A percentile compares a stretch with the other conserved stretches of the same genome.
phyloP scores from a whole-genome alignment of 2,329 filamentous ascomycete genomes.

The Clarireedia sp. region DNA sequence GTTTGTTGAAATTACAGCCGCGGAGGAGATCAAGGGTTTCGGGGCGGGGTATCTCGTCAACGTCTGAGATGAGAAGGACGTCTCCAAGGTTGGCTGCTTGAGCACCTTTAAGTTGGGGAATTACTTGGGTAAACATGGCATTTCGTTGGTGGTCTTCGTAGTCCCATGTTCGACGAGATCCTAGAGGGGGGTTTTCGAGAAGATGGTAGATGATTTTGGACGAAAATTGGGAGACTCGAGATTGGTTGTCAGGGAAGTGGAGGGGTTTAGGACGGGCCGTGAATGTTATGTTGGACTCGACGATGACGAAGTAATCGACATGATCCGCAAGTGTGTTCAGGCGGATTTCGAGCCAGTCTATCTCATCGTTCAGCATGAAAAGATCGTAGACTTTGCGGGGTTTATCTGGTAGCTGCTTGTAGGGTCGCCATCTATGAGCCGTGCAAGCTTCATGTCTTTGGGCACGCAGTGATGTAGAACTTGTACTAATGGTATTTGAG shows the following conservation, averaged over 20 bases:
- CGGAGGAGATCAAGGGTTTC: slow-evolving; percentile 29
- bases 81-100: slow-evolving; percentile 30
- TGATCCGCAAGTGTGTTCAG: slow-evolving; percentile 48
- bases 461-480: not conserved
- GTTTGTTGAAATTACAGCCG: slow-evolving; percentile 30
- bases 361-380: slow-evolving; percentile 53
- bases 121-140: slow-evolving; percentile 47
- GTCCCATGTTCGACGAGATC: slow-evolving; percentile 37
- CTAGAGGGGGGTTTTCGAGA: slow-evolving; percentile 36
- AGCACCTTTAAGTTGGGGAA: slow-evolving; percentile 32
- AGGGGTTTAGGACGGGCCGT: slow-evolving; percentile 50
- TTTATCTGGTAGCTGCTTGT: not conserved
- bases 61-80: slow-evolving; percentile 37
- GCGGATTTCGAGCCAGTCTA: slow-evolving; percentile 59
- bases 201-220: slow-evolving; percentile 54
- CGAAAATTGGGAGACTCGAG: slow-evolving; percentile 42
- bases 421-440: slow-evolving; percentile 10
- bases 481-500: not conserved
- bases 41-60: slow-evolving; percentile 38
- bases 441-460: not conserved
- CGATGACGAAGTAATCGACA: slow-evolving; percentile 58
- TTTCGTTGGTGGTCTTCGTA: slow-evolving; percentile 46
- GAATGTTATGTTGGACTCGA: slow-evolving; percentile 53
- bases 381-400: slow-evolving; percentile 51
- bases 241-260: slow-evolving; percentile 43